phyloP scores from a whole-genome alignment of 176 grass and related monocot genomes.

The Paspalum notatum region DNA sequence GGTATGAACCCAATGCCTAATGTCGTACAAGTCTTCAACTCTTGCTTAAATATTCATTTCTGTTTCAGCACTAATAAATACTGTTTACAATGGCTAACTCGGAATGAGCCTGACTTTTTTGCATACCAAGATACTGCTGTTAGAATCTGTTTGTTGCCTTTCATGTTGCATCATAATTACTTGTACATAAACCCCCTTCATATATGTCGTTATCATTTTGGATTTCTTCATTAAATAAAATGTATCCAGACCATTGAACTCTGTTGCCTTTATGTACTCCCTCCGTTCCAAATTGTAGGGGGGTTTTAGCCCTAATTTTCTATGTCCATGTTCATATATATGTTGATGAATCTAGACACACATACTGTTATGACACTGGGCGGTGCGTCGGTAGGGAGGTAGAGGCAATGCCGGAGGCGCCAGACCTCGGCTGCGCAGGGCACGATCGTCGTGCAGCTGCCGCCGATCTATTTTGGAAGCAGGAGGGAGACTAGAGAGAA shows the following conservation, averaged over 20 bases:
- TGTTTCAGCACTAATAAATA: conserved; percentile 14
- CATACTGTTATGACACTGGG: no score
- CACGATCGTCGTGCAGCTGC: no score
- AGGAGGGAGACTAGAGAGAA: no score
- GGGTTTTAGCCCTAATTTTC: no score
- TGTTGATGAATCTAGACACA: no score
- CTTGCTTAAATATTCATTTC: conserved; percentile 10
- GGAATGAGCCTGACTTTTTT: conserved; percentile 12
- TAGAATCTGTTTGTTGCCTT: conserved; percentile 26
- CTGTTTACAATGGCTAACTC: conserved; percentile 8
- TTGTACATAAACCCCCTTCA: conserved; percentile 3
- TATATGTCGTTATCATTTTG: neutral
- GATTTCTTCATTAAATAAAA: conserved; percentile 34
- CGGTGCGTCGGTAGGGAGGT: no score
- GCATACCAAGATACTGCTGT: neutral
- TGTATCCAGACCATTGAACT: conserved; percentile 20
- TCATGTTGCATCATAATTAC: conserved; percentile 32
- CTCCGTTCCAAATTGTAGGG: no score
- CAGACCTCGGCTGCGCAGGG: no score
- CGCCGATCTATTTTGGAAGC: no score
- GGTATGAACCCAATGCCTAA: conserved; percentile 48
- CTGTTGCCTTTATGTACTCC: neutral
- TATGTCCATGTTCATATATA: no score
- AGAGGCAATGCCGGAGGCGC: no score
- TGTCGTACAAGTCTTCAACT: conserved; percentile 10